phyloP scores from a whole-genome alignment of 768 basidiomycete species.

The Suillus sp. region DNA sequence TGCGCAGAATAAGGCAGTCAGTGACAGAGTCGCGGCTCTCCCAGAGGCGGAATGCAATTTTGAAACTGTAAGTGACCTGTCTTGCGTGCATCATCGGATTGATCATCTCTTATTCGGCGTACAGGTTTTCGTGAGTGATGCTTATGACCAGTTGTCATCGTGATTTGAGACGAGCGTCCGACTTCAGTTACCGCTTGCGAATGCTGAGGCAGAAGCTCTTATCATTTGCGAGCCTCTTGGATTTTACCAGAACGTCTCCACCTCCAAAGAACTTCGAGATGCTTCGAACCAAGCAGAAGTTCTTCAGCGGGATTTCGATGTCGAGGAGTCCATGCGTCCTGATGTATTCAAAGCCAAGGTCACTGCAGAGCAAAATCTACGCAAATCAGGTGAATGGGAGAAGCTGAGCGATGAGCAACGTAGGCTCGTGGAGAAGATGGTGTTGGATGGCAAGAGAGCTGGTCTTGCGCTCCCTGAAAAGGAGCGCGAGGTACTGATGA shows the following conservation, averaged over 20 bases:
- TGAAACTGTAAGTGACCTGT: conserved; percentile 53
- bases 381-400: conserved; percentile 61
- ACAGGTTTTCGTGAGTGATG: conserved; percentile 73
- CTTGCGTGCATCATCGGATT: not conserved
- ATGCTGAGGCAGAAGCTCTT: conserved; percentile 58
- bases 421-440: conserved; percentile 80
- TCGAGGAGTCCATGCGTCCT: conserved; percentile 78
- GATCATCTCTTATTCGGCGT: conserved; percentile 4
- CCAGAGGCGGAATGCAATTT: conserved; percentile 61
- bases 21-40: conserved; percentile 63
- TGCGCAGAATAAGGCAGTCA: conserved; percentile 51
- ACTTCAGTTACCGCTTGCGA: conserved; percentile 57
- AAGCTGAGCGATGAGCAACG: conserved; percentile 65
- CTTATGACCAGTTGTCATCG: conserved; percentile 14
- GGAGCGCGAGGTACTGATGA: conserved; percentile 56
- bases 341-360: conserved; percentile 79
- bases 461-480: conserved; percentile 73
- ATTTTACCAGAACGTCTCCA: conserved; percentile 85
- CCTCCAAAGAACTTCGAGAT: conserved; percentile 75
- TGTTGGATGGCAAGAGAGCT: conserved; percentile 76
- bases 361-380: conserved; percentile 69
- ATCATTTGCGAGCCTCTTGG: conserved; percentile 56
- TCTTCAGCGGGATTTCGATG: conserved; percentile 67
- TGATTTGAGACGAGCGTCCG: conserved; percentile 21
- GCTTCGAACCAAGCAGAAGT: conserved; percentile 76